Base-by-base conservation (phyloP, 1,284 basidiomycete species). In the Irpex sp. region DNA sequence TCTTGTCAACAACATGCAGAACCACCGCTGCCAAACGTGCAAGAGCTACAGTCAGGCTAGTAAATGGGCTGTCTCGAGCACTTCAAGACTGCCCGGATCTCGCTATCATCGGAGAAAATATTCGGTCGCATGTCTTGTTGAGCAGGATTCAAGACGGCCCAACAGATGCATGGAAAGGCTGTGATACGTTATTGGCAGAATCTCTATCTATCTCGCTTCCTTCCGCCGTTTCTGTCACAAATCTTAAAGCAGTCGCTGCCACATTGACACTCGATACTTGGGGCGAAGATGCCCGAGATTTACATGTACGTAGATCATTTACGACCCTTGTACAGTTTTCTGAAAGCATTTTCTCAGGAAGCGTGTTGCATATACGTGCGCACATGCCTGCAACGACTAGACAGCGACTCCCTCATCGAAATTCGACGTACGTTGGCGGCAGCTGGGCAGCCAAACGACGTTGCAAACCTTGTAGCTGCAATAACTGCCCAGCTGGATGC, bases 1-100 rank as follows among this genome's bases (percentile, higher is more conserved):
- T 78, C 62, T 67, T 81, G 48, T 81, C 77, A 8, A 65, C 78
- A 10, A 66, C 70, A 45, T 81, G 77, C 64, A 64, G 70, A 4
- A 74, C 75, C 2, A 69, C 76, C 0, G 66, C 74, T 9, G 57
- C 64, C 16, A 70, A 73, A 37, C 77, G 83, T 51, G 72, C 73
- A 4, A 72, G 75, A 28, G 72, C 78, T 12, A 64, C 85, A 21
- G 66, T 75, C 53, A 76, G 75, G 23, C 66, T 82, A 2, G 65
- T 82, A 10, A 65, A 67, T n/a, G 66, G 69, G 36, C 66, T 71
- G n/a, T 66, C 69, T 47, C 42, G 65, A 3, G n/a, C 71, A 3
- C 63, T 72, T 23, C 59, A 66, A 12, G 61, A 63, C 51, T 61
- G 64, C 35, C 62, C 65, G 49, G 67, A 66, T 14, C 69, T 74